A percentile compares a stretch with the other conserved stretches of the same genome.
Conservation (phyloP, 768 basidiomycete genomes). For the Tricholoma bakamatsutake region DNA sequence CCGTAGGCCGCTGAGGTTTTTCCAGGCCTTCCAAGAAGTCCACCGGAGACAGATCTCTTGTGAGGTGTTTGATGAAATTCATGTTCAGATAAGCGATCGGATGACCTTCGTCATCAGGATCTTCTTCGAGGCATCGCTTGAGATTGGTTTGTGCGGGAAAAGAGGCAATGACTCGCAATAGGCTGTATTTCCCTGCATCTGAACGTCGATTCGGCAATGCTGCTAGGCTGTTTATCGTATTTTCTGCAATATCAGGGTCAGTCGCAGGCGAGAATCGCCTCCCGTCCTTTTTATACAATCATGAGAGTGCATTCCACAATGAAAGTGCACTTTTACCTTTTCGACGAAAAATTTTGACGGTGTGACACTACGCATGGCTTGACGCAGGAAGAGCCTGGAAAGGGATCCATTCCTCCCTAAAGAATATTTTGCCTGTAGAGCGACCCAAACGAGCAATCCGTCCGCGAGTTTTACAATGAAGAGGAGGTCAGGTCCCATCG, state of each 20-base stretch:
- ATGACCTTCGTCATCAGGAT: conserved; percentile 31
- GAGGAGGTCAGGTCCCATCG: conserved; percentile 39
- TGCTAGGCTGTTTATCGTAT: conserved; percentile 20
- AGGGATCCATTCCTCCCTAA: conserved; percentile 26
- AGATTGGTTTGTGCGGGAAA: conserved; percentile 35
- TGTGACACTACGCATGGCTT: conserved; percentile 37
- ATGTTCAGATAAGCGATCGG: conserved; percentile 38
- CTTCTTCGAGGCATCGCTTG: conserved; percentile 33
- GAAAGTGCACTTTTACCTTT: conserved; percentile 24
- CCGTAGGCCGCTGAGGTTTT: conserved; percentile 3
- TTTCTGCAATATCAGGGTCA: conserved; percentile 24
- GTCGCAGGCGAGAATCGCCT: conserved; percentile 27
- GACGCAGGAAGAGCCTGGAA: conserved; percentile 25
- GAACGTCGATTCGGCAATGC: conserved; percentile 27
- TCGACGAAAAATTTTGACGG: conserved; percentile 34
- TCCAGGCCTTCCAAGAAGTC: conserved; percentile 30
- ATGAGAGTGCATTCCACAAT: not conserved
- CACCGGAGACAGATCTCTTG: conserved; percentile 28
- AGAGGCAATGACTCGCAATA: conserved; percentile 35
- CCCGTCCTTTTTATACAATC: conserved; percentile 23
- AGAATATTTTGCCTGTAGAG: conserved; percentile 36
- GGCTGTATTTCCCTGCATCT: conserved; percentile 34
- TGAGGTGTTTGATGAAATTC: conserved; percentile 33
- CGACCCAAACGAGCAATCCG: conserved; percentile 34
- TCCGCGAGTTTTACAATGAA: conserved; percentile 33